Percentiles rank a stretch among this genome's conserved stretches.
Conservation (phyloP, 345 rosid species). For the Luvunga scandens region DNA sequence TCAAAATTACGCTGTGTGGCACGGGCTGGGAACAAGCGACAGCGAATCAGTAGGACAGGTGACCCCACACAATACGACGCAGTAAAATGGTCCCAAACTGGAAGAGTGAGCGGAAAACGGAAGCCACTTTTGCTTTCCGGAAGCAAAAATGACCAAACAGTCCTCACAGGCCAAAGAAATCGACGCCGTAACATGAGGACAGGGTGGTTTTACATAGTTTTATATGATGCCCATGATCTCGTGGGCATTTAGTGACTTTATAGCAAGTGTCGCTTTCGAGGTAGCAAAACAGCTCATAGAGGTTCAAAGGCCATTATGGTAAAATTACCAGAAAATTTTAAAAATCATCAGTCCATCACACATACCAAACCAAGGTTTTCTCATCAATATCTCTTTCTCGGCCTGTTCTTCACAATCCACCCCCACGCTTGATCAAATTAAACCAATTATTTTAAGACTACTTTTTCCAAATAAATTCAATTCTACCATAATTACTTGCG, state of each 20-base stretch:
- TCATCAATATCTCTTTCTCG: background rate
- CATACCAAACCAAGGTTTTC: background rate
- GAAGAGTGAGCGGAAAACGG: background rate
- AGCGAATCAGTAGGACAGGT: background rate
- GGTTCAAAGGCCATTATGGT: constrained; percentile 12
- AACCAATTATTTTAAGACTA: constrained; percentile 14
- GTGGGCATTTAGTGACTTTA: background rate
- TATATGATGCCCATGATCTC: background rate
- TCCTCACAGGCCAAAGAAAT: constrained; percentile 10
- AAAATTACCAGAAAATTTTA: background rate
- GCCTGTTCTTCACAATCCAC: background rate
- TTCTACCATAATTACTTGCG: background rate
- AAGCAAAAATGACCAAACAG: constrained; percentile 15
- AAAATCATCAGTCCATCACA: background rate
- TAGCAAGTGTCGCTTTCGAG: constrained; percentile 17
- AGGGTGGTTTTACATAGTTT: background rate
- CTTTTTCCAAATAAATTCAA: background rate
- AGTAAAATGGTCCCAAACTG: constrained; percentile 1
- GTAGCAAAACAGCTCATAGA: background rate
- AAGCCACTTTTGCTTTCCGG: background rate
- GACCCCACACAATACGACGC: background rate
- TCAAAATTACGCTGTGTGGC: background rate
- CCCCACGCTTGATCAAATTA: constrained; percentile 3
- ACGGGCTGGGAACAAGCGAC: background rate
- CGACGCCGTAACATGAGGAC: constrained; percentile 2